Conservation (phyloP, 495 filamentous ascomycete species). For the Tuber magnatum region DNA sequence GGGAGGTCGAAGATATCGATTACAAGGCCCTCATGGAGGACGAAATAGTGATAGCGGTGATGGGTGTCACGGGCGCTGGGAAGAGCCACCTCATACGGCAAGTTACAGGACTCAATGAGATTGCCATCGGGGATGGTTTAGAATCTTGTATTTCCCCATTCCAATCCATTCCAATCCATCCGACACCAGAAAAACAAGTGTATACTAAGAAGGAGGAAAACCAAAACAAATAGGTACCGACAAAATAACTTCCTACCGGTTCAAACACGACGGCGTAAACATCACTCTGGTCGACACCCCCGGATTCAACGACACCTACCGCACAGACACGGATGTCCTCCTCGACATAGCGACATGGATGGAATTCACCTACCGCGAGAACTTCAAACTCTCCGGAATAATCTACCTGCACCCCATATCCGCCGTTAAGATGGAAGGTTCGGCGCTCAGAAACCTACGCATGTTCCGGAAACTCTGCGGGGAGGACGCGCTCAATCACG, state of each 20-base stretch:
- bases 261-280: constrained; percentile 22
- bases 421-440: constrained; percentile 43
- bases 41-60: constrained; percentile 41
- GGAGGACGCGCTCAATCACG: constrained; percentile 39
- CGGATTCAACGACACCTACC: constrained; percentile 49
- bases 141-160: constrained; percentile 25
- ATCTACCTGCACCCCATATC: constrained; percentile 48
- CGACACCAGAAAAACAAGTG: neutral
- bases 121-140: constrained; percentile 30
- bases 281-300: constrained; percentile 48
- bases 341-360: constrained; percentile 42
- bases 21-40: neutral
- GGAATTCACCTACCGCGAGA: constrained; percentile 33
- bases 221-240: constrained; percentile 35
- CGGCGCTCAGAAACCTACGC: constrained; percentile 43
- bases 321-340: constrained; percentile 45
- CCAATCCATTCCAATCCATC: neutral
- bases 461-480: constrained; percentile 49
- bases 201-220: neutral
- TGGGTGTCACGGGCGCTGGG: constrained; percentile 46
- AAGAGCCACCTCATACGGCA: constrained; percentile 45
- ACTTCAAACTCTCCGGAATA: constrained; percentile 41
- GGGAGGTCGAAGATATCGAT: neutral
- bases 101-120: constrained; percentile 25
- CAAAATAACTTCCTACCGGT: constrained; percentile 18